Evolutionary conservation across 78 protist genomes (phyloP).

Genomic region (Dictyostelium firmibasis): DNA sequence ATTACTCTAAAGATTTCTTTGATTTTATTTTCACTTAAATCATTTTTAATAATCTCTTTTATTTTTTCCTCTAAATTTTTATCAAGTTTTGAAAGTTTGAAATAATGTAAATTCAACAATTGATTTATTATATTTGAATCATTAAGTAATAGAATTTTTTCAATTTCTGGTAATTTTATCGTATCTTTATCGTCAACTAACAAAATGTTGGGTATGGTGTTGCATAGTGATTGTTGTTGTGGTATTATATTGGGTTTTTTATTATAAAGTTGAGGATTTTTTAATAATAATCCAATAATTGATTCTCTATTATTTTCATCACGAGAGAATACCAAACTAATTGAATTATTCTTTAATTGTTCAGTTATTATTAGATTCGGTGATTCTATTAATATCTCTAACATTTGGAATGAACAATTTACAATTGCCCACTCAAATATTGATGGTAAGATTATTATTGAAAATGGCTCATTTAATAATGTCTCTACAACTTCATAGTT

Average conservation of each 20-base stretch:
- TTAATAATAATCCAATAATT: background rate
- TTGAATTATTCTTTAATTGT: background rate
- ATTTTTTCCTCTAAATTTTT: background rate
- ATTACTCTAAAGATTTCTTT: background rate
- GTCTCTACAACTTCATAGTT: background rate
- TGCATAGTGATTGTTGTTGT: too few species aligned
- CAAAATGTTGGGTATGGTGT: too few species aligned
- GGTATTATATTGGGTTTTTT: background rate
- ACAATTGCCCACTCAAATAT: background rate
- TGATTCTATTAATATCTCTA: background rate
- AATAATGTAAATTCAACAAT: background rate
- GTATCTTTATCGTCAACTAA: too few species aligned
- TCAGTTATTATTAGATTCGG: background rate
- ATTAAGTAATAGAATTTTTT: background rate
- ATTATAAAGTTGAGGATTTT: background rate
- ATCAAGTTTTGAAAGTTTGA: background rate
- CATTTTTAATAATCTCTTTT: background rate
- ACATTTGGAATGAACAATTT: background rate
- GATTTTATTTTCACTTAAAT: background rate
- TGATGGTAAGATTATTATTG: background rate
- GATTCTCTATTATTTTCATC: background rate
- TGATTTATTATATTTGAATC: background rate
- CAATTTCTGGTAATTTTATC: background rate
- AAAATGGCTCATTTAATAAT: background rate
- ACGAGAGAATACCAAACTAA: background rate